These are phyloP conservation scores for Neonectria neomacrospora DNA, from an alignment of 2,329 filamentous ascomycete genomes.

Conservation along the genomic window DNA sequence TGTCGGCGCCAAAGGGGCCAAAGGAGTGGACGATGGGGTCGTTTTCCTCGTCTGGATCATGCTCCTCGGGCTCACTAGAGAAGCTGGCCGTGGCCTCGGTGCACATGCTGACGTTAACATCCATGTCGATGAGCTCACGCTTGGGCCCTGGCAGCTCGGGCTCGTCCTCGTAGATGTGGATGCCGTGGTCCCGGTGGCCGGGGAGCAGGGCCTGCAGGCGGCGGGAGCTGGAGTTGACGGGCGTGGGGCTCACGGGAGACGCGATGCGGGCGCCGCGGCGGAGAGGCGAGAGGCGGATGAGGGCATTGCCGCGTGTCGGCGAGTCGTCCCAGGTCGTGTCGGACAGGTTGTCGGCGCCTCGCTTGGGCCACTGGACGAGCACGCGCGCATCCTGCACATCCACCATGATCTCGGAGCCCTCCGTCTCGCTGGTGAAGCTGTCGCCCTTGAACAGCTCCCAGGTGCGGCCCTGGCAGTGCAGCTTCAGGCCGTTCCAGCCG, in stretches of 20 bases:
- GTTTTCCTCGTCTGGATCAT: constrained; percentile 91
- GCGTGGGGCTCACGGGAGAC: constrained; percentile 79
- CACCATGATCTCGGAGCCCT: constrained; percentile 89
- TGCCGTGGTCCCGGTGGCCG: constrained; percentile 53
- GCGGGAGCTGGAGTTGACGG: constrained; percentile 57
- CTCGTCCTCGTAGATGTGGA: constrained; percentile 80
- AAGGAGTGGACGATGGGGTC: constrained; percentile 94
- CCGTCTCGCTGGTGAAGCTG: constrained; percentile 89
- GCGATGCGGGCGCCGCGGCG: constrained; percentile 67
- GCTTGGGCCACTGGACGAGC: constrained; percentile 85
- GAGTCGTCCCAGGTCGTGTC: constrained; percentile 80
- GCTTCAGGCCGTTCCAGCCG: constrained; percentile 94
- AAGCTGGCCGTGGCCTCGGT: constrained; percentile 64
- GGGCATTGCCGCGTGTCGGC: constrained; percentile 49
- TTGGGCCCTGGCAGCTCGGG: constrained; percentile 54
- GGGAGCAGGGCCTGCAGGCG: constrained; percentile 59
- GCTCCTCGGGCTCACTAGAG: constrained; percentile 70
- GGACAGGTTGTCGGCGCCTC: constrained; percentile 63
- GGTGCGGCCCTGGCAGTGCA: constrained; percentile 89
- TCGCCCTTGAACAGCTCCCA: constrained; percentile 90
- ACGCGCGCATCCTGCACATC: constrained; percentile 95
- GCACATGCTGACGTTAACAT: constrained; percentile 58
- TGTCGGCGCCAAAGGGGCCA: constrained; percentile 86
- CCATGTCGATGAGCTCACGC: constrained; percentile 34
- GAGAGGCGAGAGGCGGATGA: constrained; percentile 71